Base-by-base conservation (phyloP, 176 grass and related monocot species). In the Musa itinerans region DNA sequence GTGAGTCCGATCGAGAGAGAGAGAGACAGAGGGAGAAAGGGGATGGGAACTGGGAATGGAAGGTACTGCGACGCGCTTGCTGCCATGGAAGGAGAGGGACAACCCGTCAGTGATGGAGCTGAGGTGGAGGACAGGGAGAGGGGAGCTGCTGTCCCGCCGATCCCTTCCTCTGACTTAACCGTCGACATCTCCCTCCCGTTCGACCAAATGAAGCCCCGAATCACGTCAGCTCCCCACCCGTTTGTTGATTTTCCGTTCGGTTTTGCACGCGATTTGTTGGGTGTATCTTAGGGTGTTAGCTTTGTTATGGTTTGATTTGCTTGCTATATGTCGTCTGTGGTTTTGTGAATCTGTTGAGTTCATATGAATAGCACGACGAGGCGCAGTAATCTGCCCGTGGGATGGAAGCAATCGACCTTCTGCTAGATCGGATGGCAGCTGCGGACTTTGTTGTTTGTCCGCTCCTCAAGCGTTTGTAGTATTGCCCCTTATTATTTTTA, bases 181-280 rank as follows among this genome's bases (percentile, higher is more conserved):
- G 71, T 99, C 77, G 90, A 99, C 76, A 99, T 94, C 83, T 72
- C 84, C 49, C 80, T 99, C 50, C 86, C 88, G 51, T 86, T 99
- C 2, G 78, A 79, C 3, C 80, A 91, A 55, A 94, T 94, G 86
- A 84, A 82, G 25, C 88, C 90, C 52, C 83, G 55, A 54, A 81
- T 99, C 83, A 83, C 94, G 95, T 88, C 56, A 94, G 88, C 81
- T 43, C 53, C 57, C 53, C 15, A 11, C 72, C n/a, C 10, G 53
- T 26, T n/a, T 17, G 55, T 17, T 26, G 0, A 54, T 43, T 21
- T n/a, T 54, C 19, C 27, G 12, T 20, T 9, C 29, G 22, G 20
- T 26, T 73, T 43, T 43, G 24, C 34, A 43, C 34, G 34, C 34
- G 34, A 43, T 43, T 43, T 43, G 34, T 43, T 43, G 34, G 34